Percentiles rank a stretch among this genome's conserved stretches.
phyloP scores from a whole-genome alignment of 345 rosid genomes.

The Litchi chinensis region DNA sequence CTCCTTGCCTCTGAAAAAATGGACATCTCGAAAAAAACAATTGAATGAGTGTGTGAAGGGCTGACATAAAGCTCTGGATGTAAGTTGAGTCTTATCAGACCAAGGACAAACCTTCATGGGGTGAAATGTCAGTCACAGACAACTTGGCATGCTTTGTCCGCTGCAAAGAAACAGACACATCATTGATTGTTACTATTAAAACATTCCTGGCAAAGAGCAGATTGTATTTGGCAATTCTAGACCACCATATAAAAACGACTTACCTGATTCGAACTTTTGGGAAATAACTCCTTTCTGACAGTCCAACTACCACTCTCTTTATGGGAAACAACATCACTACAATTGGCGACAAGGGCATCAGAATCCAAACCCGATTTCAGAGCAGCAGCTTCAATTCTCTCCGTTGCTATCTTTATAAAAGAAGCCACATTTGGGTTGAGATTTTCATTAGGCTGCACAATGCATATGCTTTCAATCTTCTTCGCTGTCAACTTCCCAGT shows the following conservation, averaged over 20 bases:
- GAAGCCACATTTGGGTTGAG: constrained; percentile 20
- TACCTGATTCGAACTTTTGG: constrained; percentile 15
- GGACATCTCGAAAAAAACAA: neutral
- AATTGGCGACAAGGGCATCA: neutral
- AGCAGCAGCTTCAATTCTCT: constrained; percentile 19
- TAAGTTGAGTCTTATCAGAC: neutral
- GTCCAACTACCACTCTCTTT: neutral
- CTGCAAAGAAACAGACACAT: constrained; percentile 29
- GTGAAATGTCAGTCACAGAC: constrained; percentile 6
- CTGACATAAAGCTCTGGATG: neutral
- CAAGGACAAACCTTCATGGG: constrained; percentile 31
- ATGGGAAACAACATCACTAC: neutral
- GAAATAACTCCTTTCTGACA: neutral
- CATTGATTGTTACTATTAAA: constrained; percentile 4
- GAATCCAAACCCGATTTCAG: neutral
- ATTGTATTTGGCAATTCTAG: neutral
- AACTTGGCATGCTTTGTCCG: constrained; percentile 10
- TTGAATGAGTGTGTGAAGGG: too few relatives aligned
- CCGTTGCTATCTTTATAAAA: constrained; percentile 29
- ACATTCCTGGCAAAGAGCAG: neutral
- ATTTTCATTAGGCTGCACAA: constrained; percentile 17
- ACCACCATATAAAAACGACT: constrained; percentile 2
- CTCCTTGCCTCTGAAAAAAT: constrained; percentile 6
- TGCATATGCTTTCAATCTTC: constrained; percentile 43
- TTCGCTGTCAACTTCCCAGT: constrained; percentile 18